Conservation (phyloP, 768 basidiomycete genomes). For the Pisolithus sp. region DNA sequence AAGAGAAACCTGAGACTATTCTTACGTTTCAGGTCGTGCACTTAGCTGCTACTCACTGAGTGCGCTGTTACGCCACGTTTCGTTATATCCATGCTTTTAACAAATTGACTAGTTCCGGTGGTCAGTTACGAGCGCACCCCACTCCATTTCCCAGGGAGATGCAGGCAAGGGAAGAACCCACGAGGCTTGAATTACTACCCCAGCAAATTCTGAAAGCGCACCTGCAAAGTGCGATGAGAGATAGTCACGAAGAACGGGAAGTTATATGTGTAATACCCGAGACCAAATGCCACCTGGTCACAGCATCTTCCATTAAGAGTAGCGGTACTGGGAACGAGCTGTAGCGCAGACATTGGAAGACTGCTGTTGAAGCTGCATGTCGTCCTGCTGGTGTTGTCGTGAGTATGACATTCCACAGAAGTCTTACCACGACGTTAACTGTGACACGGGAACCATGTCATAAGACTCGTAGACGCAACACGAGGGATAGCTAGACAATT, state of each 20-base stretch:
- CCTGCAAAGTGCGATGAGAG: slow-evolving; percentile 35
- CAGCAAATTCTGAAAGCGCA: slow-evolving; percentile 71
- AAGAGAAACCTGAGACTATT: not conserved
- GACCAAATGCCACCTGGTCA: slow-evolving; percentile 22
- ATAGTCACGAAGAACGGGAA: not conserved
- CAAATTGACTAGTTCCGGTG: slow-evolving; percentile 58
- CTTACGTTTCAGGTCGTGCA: no score
- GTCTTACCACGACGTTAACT: no score
- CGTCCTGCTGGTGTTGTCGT: no score
- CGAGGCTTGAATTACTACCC: slow-evolving; percentile 74
- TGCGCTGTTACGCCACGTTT: slow-evolving; percentile 38
- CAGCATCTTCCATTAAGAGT: slow-evolving; percentile 19
- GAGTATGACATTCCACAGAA: no score
- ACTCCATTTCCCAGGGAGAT: no score
- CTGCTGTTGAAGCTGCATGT: no score
- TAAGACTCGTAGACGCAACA: no score
- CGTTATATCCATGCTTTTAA: slow-evolving; percentile 90
- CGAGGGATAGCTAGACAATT: no score
- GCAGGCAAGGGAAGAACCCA: slow-evolving; percentile 26
- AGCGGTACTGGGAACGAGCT: no score
- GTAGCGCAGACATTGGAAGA: no score
- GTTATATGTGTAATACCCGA: slow-evolving; percentile 12
- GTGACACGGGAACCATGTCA: no score
- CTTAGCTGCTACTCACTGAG: slow-evolving; percentile 27
- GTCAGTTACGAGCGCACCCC: not conserved